Base-by-base conservation (phyloP, 192 early-diverging fungal genomes). In the Linnemannia zychae region DNA sequence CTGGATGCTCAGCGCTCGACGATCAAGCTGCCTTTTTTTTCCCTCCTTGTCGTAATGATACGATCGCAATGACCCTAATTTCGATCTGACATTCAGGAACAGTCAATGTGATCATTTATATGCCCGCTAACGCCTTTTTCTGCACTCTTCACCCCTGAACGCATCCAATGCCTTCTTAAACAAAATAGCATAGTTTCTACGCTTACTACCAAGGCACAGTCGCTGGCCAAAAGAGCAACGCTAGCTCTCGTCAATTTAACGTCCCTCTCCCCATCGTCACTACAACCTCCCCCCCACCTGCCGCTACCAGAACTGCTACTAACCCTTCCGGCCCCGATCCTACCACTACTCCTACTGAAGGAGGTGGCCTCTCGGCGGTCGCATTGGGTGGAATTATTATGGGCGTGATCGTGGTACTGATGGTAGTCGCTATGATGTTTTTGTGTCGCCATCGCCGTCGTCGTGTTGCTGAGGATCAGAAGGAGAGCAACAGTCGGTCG, bases 101-200 rank as follows among this genome's bases (percentile, higher is more conserved):
- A 20, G 9, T 44, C 40, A 44, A 44, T n/a, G 40, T 9, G 40
- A 6, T 44, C 40, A 44, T 44, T 44, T 44, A n/a, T n/a, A n/a
- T 44, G 40, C 40, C n/a, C n/a, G 9, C 40, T 44, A 44, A 44
- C 40, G 40, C 3, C 40, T 9, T 28, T 33, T 31, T 28, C 15
- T 60, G 53, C 53, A 4, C 15, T 60, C 15, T 24, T 5, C 0
- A 22, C 22, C 22, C 52, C 6, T n/a, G 6, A 53, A 28, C 22
- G 28, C 12, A 31, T 18, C 17, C 17, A 52, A 63, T 28, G 13
- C 24, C n/a, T 13, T n/a, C n/a, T n/a, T n/a, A n/a, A n/a, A n/a
- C n/a, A n/a, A 9, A 47, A 75, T 36, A 72, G 67, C 82, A 84
- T 50, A 84, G 77, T 22, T 84, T 84, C 67, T 84, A 84, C n/a